Evolutionary conservation across 768 basidiomycete species (phyloP).

Genomic region (Naganishia vishniacii): DNA sequence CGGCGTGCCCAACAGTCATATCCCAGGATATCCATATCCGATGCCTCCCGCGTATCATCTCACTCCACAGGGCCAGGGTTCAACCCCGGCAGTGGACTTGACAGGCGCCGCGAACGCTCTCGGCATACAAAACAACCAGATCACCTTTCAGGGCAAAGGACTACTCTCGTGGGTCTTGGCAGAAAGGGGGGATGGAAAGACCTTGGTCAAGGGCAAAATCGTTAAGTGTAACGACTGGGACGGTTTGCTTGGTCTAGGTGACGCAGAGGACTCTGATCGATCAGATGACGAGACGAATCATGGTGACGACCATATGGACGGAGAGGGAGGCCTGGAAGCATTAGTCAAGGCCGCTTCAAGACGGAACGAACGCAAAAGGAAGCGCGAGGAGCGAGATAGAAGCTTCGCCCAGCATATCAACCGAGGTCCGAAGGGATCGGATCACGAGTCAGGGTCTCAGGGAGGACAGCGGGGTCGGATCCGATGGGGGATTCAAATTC

Average conservation of each 20-base stretch:
- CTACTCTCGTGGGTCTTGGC: conserved; percentile 21
- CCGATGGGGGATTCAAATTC: conserved; percentile 11
- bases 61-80: not conserved
- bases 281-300: not conserved
- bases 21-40: conserved; percentile 13
- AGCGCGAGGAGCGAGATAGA: conserved; percentile 1
- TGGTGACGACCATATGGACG: conserved; percentile 7
- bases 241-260: not conserved
- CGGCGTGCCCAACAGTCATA: not conserved
- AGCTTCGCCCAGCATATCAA: not conserved
- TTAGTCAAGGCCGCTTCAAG: conserved; percentile 19
- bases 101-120: not conserved
- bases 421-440: not conserved
- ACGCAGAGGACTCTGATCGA: not conserved
- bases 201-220: conserved; percentile 25
- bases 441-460: too few species aligned
- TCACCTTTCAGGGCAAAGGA: conserved; percentile 26
- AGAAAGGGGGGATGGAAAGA: conserved; percentile 23
- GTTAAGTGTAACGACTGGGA: conserved; percentile 17
- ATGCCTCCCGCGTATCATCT: not conserved
- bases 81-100: not conserved
- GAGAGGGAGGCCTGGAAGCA: conserved; percentile 24
- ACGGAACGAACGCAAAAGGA: conserved; percentile 4
- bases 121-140: not conserved
- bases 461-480: not conserved